Evolutionary conservation across 371 early-diverging fungal species (phyloP).

Genomic region (Mortierella sp.): DNA sequence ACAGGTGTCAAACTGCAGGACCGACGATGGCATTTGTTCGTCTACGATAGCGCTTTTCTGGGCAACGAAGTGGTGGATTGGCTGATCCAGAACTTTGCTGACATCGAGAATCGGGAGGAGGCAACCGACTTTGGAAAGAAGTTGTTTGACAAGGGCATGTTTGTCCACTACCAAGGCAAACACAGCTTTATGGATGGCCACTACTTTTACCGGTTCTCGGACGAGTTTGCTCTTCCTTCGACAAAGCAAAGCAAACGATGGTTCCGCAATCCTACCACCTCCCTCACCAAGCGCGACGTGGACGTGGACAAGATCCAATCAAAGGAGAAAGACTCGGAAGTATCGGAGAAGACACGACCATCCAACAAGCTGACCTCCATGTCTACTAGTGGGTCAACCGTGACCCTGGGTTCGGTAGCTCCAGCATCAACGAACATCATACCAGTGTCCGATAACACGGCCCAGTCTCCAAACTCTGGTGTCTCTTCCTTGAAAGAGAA

Average conservation of each 20-base stretch:
- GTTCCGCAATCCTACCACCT: constrained; percentile 41
- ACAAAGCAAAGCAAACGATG: constrained; percentile 55
- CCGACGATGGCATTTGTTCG: constrained; percentile 89
- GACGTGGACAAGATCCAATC: constrained; percentile 38
- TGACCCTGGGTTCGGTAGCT: constrained; percentile 15
- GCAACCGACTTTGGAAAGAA: constrained; percentile 87
- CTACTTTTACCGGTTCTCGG: constrained; percentile 87
- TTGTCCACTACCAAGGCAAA: constrained; percentile 78
- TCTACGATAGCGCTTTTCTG: constrained; percentile 81
- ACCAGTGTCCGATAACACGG: background rate
- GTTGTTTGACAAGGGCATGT: constrained; percentile 79
- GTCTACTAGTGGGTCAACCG: constrained; percentile 25
- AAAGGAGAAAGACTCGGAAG: constrained; percentile 25
- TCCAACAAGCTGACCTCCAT: constrained; percentile 13
- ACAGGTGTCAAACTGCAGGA: constrained; percentile 81
- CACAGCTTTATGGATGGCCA: constrained; percentile 92
- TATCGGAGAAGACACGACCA: constrained; percentile 23
- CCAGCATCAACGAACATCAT: background rate
- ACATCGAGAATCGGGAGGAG: constrained; percentile 83
- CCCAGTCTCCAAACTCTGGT: constrained; percentile 11
- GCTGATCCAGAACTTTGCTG: constrained; percentile 82
- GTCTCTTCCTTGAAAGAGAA: constrained; percentile 28
- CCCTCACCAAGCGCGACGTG: constrained; percentile 50
- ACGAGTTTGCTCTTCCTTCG: constrained; percentile 63
- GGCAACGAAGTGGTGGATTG: constrained; percentile 94